Conservation (phyloP, 371 early-diverging fungal genomes). For the Syncephalastrum monosporum region DNA sequence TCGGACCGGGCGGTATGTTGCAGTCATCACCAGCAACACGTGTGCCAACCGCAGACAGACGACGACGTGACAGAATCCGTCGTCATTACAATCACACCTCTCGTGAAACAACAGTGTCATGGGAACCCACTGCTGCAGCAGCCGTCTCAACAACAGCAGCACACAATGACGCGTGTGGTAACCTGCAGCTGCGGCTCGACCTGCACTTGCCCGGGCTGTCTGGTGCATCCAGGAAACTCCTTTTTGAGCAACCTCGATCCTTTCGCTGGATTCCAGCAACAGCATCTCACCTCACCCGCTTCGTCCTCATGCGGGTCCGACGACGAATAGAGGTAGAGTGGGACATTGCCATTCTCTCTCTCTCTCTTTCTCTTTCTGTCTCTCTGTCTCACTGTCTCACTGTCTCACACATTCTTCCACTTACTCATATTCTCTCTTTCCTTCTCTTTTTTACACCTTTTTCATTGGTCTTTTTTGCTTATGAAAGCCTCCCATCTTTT, state of each 20-base stretch:
- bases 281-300: slow-evolving; percentile 4
- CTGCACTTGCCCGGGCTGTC: slow-evolving; percentile 27
- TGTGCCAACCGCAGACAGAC: slow-evolving; percentile 6
- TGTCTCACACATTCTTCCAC: too few relatives aligned
- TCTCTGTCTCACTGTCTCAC: too few relatives aligned
- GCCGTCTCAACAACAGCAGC: slow-evolving; percentile 6
- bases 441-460: too few relatives aligned
- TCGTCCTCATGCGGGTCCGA: slow-evolving; percentile 13
- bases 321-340: slow-evolving; percentile 6
- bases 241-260: slow-evolving; percentile 18
- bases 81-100: slow-evolving; percentile 46
- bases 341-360: neutral
- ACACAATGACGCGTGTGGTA: slow-evolving; percentile 21
- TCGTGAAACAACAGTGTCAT: slow-evolving; percentile 13
- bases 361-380: neutral
- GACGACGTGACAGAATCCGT: slow-evolving; percentile 36
- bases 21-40: slow-evolving; percentile 24
- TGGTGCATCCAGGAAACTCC: slow-evolving; percentile 22
- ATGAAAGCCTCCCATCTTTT: neutral
- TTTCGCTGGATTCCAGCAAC: slow-evolving; percentile 17
- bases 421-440: neutral
- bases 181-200: slow-evolving; percentile 25
- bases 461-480: slow-evolving; percentile 2
- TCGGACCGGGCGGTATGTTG: slow-evolving; percentile 12
- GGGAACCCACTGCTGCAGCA: neutral